Base-by-base conservation (phyloP, 148 eudicot genomes). In the Chenopodium berlandieri region DNA sequence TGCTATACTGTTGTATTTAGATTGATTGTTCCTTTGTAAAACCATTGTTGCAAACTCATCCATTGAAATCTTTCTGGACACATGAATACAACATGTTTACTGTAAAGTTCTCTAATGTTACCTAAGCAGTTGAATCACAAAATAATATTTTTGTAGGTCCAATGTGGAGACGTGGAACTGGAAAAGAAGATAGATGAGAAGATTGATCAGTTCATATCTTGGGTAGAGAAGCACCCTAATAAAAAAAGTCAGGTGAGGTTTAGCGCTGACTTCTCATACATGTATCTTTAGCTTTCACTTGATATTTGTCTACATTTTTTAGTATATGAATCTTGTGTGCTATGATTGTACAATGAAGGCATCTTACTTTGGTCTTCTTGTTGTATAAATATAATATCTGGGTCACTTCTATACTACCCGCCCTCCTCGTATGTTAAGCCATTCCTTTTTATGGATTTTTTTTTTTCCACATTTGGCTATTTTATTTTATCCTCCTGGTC, bases 221-320 rank as follows among this genome's bases (percentile, higher is more conserved):
- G 90, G 90, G 99, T 94, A 65, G 99, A 96, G 82, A 96, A 96
- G 84, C 94, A 96, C 87, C 98, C 98, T 13, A 94, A 94, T 86
- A 96, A 94, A 91, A 96, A 96, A 86, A 94, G 92, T 83, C 99
- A 96, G 98, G 99, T 96, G 69, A 77, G 44, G 58, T 37, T 65
- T 54, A 3, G 14, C 54, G 40, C n/a, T 71, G 44, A 40, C 50
- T 71, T 71, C 63, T 81, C 32, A 32, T 75, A 7, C 3, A 23
- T 58, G 37, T n/a, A 32, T 76, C 31, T 70, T 34, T 76, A 27
- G 4, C 70, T 78, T 79, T 40, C 44, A 20, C 75, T 13, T 63
- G 16, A 31, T 50, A 10, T 31, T 19, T 62, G 37, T 11, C 32
- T 30, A 8, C 67, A 31, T 20, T 1, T 75, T 46, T 23, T 58